Percentiles rank a stretch among this genome's conserved stretches.
Conservation (phyloP, 2,329 filamentous ascomycete species). For the Pseudogymnoascus sp. region DNA sequence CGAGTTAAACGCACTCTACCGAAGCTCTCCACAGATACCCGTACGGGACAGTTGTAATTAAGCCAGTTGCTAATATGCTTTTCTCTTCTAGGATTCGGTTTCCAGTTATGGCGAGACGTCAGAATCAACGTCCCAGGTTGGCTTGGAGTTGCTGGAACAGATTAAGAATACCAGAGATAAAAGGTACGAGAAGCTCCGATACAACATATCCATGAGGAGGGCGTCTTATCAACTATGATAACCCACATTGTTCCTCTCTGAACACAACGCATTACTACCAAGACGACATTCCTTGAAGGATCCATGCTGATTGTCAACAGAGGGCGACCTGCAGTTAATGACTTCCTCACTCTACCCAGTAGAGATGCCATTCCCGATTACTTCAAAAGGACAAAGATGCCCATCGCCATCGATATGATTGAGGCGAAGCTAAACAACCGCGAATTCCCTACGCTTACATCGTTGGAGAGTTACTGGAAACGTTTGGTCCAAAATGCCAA, state of each 20-base stretch:
- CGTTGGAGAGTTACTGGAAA: constrained; percentile 79
- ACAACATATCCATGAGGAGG: not conserved
- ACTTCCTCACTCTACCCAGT: constrained; percentile 67
- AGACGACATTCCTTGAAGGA: not conserved
- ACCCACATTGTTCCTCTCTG: not conserved
- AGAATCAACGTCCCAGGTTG: constrained; percentile 64
- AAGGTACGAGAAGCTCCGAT: constrained; percentile 47
- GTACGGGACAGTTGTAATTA: not conserved
- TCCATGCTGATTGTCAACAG: constrained; percentile 31
- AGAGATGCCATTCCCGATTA: constrained; percentile 62
- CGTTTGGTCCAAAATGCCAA: constrained; percentile 84
- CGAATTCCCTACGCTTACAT: constrained; percentile 63
- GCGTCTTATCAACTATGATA: not conserved
- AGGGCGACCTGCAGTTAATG: constrained; percentile 65
- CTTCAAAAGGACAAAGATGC: constrained; percentile 69
- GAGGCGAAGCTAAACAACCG: constrained; percentile 65
- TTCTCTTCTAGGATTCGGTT: constrained; percentile 22
- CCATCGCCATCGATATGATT: constrained; percentile 70
- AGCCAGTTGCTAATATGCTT: constrained; percentile 25
- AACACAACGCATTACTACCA: not conserved
- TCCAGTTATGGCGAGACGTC: constrained; percentile 44
- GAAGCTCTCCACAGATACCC: constrained; percentile 8
- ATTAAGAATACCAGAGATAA: constrained; percentile 74
- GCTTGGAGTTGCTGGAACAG: constrained; percentile 66
- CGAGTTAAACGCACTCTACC: constrained; percentile 1